Base-by-base conservation (phyloP, 352 stramenopile genomes). In the Aphanomyces astaci region DNA sequence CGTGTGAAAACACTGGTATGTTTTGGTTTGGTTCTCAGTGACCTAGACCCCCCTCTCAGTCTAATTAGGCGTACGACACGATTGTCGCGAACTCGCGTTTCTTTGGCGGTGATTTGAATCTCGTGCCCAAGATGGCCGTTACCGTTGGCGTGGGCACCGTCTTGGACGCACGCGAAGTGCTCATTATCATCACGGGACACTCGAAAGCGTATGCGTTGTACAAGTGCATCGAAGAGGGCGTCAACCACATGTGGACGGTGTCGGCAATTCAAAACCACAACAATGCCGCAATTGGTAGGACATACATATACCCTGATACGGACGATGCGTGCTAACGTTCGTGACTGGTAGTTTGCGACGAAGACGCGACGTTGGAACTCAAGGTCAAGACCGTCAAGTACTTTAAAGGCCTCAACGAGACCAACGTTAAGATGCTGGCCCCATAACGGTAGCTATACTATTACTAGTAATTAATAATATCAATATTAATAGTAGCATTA, bases 241-340 rank as follows among this genome's bases (percentile, higher is more conserved):
- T 96, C 25, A 94, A 90, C 69, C 87, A 96, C 78, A 96, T 96
- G 88, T 96, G 88, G 88, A 96, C 88, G 13, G 88, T 96, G 40
- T 94, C 83, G 4, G 82, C 84, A 69, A 84, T 96, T 63, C 88
- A 96, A 77, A 74, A 86, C 63, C 88, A 96, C 70, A 76, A 80
- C 22, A 89, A 88, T 43, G 80, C 84, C 11, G 87, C 80, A 73
- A 94, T 96, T 62, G 81, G 80, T 88, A 64, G 56, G 66, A 60
- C 3, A 25, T n/a, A 52, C 27, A 2, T 15, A 22, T 45, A 2
- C 1, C n/a, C n/a, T 60, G n/a, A 0, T 28, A 10, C 55, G 24
- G 40, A 1, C 52, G 30, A 30, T 49, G 4, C 36, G 33, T 45
- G 7, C 4, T 63, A 43, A 15, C 36, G 36, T 43, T 7, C 15